phyloP scores from a whole-genome alignment of 495 filamentous ascomycete genomes.

The Chaetomium fimeti region DNA sequence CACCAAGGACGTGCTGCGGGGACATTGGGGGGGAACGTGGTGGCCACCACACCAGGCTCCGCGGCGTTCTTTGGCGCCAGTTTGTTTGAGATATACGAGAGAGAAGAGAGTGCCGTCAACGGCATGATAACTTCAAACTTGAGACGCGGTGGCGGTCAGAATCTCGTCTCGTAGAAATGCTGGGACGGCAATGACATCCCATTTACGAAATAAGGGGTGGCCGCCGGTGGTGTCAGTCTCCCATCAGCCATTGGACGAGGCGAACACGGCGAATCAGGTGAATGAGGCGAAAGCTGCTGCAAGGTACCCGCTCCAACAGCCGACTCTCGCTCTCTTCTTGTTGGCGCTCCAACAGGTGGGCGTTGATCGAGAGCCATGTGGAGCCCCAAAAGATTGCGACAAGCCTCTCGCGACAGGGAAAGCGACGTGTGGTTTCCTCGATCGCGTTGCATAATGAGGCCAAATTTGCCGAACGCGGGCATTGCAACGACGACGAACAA shows the following conservation, averaged over 20 bases:
- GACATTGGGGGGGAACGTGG: no score
- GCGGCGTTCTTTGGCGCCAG: neutral
- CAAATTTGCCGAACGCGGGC: slow-evolving; percentile 22
- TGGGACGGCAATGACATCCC: neutral
- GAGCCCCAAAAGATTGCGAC: slow-evolving; percentile 19
- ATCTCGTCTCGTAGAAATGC: neutral
- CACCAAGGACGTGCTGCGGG: no score
- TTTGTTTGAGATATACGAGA: neutral
- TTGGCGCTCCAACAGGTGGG: slow-evolving; percentile 5
- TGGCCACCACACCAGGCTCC: neutral
- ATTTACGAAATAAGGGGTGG: neutral
- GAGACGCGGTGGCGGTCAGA: slow-evolving; percentile 1
- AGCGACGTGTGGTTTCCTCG: slow-evolving; percentile 8
- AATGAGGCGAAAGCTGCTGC: slow-evolving; percentile 6
- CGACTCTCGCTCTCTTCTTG: neutral
- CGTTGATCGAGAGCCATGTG: slow-evolving; percentile 17
- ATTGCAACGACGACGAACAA: slow-evolving; percentile 22
- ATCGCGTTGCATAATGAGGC: slow-evolving; percentile 14
- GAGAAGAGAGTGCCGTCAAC: neutral
- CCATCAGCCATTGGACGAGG: neutral
- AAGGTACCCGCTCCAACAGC: slow-evolving; percentile 21
- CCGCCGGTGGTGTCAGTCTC: neutral
- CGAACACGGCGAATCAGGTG: neutral
- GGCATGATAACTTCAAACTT: neutral
- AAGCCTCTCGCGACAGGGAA: neutral